Evolutionary conservation across 2,329 filamentous ascomycete species (phyloP).

Genomic region (Microcyclospora tardicrescens): DNA sequence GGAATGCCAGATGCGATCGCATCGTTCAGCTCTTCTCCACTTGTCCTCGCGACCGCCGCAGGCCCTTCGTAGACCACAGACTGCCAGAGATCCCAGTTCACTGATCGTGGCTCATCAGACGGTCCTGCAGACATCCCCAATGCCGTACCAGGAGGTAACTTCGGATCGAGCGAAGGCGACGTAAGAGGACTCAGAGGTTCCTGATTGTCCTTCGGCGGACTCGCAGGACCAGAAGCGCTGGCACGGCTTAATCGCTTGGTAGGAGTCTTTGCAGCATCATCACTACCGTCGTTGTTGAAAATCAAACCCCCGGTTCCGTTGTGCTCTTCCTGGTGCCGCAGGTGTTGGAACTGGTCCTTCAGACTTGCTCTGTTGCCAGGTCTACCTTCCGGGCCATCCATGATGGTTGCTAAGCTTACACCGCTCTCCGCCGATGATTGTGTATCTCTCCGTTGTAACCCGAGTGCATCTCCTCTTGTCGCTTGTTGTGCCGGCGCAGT

Average conservation of each 20-base stretch:
- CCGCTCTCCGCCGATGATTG: conserved; percentile 9
- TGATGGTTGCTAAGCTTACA: conserved; percentile 8
- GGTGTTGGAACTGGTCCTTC: conserved; percentile 33
- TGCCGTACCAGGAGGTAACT: conserved; percentile 71
- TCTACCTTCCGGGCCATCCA: conserved; percentile 15
- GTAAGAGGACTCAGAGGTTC: conserved; percentile 26
- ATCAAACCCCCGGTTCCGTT: conserved; percentile 6
- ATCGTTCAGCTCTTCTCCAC: conserved; percentile 74
- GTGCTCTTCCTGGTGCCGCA: conserved; percentile 35
- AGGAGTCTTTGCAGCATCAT: conserved; percentile 6
- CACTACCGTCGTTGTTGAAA: conserved; percentile 2
- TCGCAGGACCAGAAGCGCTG: conserved; percentile 19
- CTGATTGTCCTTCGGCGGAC: conserved; percentile 8
- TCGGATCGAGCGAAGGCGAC: conserved; percentile 53
- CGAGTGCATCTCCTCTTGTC: conserved; percentile 8
- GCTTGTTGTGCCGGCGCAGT: conserved; percentile 40
- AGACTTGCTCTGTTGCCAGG: conserved; percentile 26
- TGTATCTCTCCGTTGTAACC: conserved; percentile 13
- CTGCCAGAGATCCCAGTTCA: conserved; percentile 99
- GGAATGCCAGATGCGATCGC: conserved; percentile 92
- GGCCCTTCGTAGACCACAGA: conserved; percentile 89
- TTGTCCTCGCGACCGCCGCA: conserved; percentile 73
- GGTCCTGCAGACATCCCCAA: conserved; percentile 68
- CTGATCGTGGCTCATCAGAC: conserved; percentile 56
- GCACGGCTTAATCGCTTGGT: conserved; percentile 12